Percentiles rank a stretch among this genome's conserved stretches.
Conservation (phyloP, 306 rosid species). For the Citrullus mucosospermus region DNA sequence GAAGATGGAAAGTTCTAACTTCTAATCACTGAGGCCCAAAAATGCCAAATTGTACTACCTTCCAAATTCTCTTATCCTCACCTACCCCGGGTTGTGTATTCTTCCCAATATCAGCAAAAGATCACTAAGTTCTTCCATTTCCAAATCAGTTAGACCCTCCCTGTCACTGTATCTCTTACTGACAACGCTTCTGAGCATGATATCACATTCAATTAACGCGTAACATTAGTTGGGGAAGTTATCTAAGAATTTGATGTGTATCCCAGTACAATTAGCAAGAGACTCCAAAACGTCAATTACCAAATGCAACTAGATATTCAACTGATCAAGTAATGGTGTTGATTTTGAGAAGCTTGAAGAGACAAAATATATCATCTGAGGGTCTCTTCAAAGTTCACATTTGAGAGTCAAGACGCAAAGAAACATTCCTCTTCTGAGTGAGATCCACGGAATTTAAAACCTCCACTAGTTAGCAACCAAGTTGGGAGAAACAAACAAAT, state of each 20-base stretch:
- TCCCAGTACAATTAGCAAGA: not conserved
- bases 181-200: not conserved
- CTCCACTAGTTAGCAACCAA: not conserved
- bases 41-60: not conserved
- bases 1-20: not conserved
- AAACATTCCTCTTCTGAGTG: not conserved
- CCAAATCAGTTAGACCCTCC: not conserved
- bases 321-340: not conserved
- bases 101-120: not conserved
- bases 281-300: not conserved
- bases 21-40: not conserved
- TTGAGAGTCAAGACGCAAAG: not conserved
- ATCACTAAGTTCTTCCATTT: not conserved
- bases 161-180: not conserved
- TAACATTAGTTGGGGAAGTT: not conserved
- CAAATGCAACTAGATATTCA: not conserved
- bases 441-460: not conserved
- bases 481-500: not conserved
- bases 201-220: not conserved
- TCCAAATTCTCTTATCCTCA: not conserved
- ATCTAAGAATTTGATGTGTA: not conserved
- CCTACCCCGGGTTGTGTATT: not conserved
- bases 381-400: not conserved
- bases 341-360: not conserved
- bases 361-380: not conserved